These are phyloP conservation scores for Luffa aegyptiaca DNA, from an alignment of 306 rosid genomes.

Conservation along the genomic window DNA sequence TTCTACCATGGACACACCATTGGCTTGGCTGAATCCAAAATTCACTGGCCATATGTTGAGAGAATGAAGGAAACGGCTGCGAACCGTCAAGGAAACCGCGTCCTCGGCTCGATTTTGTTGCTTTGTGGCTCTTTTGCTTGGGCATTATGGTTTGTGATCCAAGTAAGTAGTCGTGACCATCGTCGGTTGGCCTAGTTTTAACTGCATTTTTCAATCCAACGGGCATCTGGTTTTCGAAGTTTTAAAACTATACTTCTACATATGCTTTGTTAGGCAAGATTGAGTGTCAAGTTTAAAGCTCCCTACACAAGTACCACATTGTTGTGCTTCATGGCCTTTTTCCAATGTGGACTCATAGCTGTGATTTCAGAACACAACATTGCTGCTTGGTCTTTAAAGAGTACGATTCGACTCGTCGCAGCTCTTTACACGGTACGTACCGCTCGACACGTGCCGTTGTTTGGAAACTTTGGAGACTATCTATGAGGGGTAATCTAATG, in stretches of 20 bases:
- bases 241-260: not conserved
- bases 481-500: not conserved
- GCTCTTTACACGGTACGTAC: constrained; percentile 47
- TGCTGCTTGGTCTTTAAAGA: constrained; percentile 50
- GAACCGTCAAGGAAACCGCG: not conserved
- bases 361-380: constrained; percentile 22
- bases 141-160: constrained; percentile 13
- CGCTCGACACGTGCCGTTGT: not conserved
- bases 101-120: not conserved
- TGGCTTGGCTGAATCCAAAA: constrained; percentile 37
- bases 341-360: constrained; percentile 54
- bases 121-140: not conserved
- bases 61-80: not conserved
- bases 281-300: constrained; percentile 54
- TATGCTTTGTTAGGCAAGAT: constrained; percentile 35
- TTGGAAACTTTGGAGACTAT: not conserved
- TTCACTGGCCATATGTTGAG: constrained; percentile 56
- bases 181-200: not conserved
- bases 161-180: not conserved
- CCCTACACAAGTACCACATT: constrained; percentile 61
- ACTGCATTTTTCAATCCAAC: not conserved
- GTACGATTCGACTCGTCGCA: constrained; percentile 31
- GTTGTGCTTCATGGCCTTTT: constrained; percentile 48
- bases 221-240: not conserved
- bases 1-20: constrained; percentile 64